Base-by-base conservation (phyloP, 2,329 filamentous ascomycete genomes). In the Onygena corvina region DNA sequence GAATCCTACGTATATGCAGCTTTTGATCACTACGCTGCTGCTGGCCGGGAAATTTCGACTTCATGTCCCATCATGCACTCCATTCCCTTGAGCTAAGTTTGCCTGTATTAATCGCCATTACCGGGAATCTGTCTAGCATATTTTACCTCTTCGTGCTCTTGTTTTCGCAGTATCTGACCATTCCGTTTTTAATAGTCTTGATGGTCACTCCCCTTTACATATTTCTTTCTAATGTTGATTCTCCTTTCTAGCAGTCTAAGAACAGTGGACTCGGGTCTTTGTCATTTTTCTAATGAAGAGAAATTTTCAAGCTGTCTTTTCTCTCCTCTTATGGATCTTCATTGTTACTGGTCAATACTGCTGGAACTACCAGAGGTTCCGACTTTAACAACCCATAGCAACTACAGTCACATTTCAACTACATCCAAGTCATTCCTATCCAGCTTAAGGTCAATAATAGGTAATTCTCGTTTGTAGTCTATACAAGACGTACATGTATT, bases 131-230 rank as follows among this genome's bases (percentile, higher is more conserved):
- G 8, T 16, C 18, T 16, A 16, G 5, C n/a, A 35, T 35, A 16
- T 16, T n/a, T 4, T 35, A 35, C 33, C 27, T 29, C 11, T 16
- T 18, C 3, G 14, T 14, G 4, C 33, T 47, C 27, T 38, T 50
- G 42, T 31, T 50, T 46, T 54, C 47, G 11, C 44, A 51, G 51
- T 49, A 27, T 33, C 47, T 56, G 44, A 23, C 52, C 38, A 4
- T 4, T 11, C 29, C 29, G 3, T 31, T 31, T 4, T 31, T 31
- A 12, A 8, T 31, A 8, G 3, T 31, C 8, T 31, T 31, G 29
- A 31, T 31, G 29, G 29, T 12, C 29, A 11, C 3, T 31, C 9
- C n/a, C n/a, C n/a, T 31, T 12, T 31, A 31, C 29, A 31, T 31
- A 31, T 31, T 31, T 31, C 29, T 12, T 31, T 31, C n/a, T 31